Evolutionary conservation across 2,329 filamentous ascomycete genomes (phyloP), one percentile per base, ranked within the genome.

Genomic region (Fusarium kyushuense): DNA sequence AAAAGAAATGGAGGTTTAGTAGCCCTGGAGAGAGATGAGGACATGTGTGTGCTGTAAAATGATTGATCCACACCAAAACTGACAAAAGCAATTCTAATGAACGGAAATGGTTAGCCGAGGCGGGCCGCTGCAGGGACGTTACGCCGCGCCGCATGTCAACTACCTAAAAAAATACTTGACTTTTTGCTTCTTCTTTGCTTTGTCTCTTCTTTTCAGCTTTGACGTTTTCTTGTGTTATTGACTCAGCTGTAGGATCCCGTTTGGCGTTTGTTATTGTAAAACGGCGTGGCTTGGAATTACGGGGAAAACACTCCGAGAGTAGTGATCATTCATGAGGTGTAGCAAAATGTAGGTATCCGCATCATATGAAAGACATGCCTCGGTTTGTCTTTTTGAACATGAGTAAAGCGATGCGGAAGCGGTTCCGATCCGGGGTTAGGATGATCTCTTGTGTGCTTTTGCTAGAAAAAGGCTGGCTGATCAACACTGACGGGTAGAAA

Each of bases 51-150:
- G 27, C 27, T 27, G 32, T 33, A 16, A 33, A 6, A 33, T 17
- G 32, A 33, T 19, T 38, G 35, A n/a, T 38, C 35, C 35, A 38
- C 35, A 38, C 35, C 23, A 27, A 36, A 19, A 36, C 32, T 45
- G 42, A 58, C 54, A 45, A 21, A n/a, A 57, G 19, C 38, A 41
- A 23, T 23, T 41, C 14, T 14, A 6, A 23, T 23, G 38, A 21
- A 49, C 32, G 65, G 64, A 67, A 67, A 68, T 46, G 43, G 61
- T 54, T 68, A 70, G 58, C 69, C 65, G 66, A 62, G 17, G 35
- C 69, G 69, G 59, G 47, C 69, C 67, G 69, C 66, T 72, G 71
- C 71, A 73, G 54, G 60, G 71, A 68, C 71, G 71, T 69, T 60
- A 30, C 53, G 59, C 60, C n/a, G 41, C 25, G 32, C 53, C 61